Conservation (phyloP, 1,139 yeast species). For the Hyphopichia khmerensis region DNA sequence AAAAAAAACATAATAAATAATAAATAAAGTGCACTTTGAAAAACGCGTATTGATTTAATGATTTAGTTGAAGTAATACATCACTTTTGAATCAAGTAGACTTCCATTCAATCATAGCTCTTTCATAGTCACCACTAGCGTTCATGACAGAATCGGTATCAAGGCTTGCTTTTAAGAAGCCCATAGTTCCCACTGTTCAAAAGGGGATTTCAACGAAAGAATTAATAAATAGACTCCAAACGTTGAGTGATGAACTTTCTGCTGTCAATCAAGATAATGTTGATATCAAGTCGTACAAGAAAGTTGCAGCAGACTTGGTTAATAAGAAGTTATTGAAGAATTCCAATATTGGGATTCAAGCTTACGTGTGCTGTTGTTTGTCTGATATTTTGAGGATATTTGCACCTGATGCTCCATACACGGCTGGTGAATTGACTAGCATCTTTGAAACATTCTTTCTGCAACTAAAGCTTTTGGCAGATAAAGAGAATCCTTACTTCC, state of each 20-base stretch:
- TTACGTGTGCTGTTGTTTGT: constrained; percentile 67
- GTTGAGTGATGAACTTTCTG: constrained; percentile 61
- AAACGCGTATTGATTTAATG: constrained; percentile 1
- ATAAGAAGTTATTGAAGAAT: constrained; percentile 58
- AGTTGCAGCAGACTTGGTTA: constrained; percentile 53
- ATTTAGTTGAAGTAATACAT: not conserved
- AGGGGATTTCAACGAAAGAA: constrained; percentile 60
- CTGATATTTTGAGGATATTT: constrained; percentile 72
- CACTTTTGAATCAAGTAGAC: not conserved
- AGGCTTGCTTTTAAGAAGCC: constrained; percentile 38
- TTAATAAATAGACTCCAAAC: constrained; percentile 41
- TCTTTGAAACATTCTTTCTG: constrained; percentile 61
- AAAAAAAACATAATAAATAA: not conserved
- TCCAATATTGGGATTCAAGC: constrained; percentile 72
- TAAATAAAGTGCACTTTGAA: no score
- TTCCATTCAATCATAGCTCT: no score
- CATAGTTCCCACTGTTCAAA: constrained; percentile 53
- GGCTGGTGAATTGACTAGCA: constrained; percentile 55
- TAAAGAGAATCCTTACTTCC: constrained; percentile 61
- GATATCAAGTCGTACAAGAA: constrained; percentile 43
- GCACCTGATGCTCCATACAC: constrained; percentile 95
- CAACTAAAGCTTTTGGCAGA: constrained; percentile 62
- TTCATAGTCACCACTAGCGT: no score
- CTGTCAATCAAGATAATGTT: constrained; percentile 59
- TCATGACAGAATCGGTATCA: not conserved